phyloP scores from a whole-genome alignment of 192 early-diverging fungal genomes.

The Anaeromyces robustus region DNA sequence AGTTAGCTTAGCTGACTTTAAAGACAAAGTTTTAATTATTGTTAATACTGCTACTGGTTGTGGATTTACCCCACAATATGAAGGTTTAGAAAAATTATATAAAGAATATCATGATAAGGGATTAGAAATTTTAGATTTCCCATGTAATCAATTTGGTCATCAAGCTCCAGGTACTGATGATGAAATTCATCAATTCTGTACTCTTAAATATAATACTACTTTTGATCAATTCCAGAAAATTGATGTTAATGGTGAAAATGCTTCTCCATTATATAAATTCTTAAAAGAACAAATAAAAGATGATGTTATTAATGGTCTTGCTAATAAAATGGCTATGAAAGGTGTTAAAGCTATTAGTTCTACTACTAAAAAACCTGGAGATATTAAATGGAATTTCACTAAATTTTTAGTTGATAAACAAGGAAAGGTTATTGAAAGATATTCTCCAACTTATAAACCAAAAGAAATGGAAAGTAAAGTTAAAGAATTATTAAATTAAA shows the following conservation, averaged over 20 bases:
- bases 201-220: slow-evolving; percentile 53
- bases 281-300: neutral
- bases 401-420: slow-evolving; percentile 59
- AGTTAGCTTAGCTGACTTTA: neutral
- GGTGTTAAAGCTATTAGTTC: neutral
- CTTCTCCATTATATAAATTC: slow-evolving; percentile 42
- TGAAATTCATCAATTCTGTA: slow-evolving; percentile 24
- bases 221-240: slow-evolving; percentile 84
- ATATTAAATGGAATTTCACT: slow-evolving; percentile 6
- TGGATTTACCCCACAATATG: slow-evolving; percentile 5
- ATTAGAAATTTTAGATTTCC: slow-evolving; percentile 77
- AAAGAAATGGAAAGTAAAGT: slow-evolving; percentile 38
- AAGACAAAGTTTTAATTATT: neutral
- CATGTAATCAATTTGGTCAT: slow-evolving; percentile 71
- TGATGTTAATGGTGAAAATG: slow-evolving; percentile 62
- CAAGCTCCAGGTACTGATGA: slow-evolving; percentile 41
- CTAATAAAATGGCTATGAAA: slow-evolving; percentile 57
- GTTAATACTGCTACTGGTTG: neutral
- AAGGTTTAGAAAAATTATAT: slow-evolving; percentile 45
- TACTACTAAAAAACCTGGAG: neutral
- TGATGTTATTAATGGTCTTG: slow-evolving; percentile 33
- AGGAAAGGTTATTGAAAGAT: slow-evolving; percentile 49
- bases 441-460: slow-evolving; percentile 44
- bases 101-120: slow-evolving; percentile 48
- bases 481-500: slow-evolving; percentile 29